phyloP scores from a whole-genome alignment of 306 rosid species.

The Medicago lupulina region DNA sequence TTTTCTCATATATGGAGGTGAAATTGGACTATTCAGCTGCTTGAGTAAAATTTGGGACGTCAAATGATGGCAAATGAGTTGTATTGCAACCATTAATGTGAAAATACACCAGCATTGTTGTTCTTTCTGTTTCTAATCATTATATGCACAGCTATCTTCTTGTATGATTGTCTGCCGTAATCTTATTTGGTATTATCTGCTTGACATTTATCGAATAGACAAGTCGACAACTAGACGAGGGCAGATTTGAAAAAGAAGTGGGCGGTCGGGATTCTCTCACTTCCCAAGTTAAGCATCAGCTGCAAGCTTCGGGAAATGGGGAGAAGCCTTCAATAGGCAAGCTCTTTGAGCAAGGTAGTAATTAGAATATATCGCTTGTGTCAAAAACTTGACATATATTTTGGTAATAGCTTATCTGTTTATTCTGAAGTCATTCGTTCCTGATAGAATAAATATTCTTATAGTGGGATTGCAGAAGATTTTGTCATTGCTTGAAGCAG shows the following conservation, averaged over 20 bases:
- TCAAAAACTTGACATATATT: constrained; percentile 33
- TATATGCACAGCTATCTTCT: constrained; percentile 25
- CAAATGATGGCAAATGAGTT: constrained; percentile 13
- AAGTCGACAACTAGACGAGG: constrained; percentile 62
- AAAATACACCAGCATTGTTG: constrained; percentile 21
- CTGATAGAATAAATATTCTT: constrained; percentile 43
- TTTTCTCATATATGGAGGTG: constrained; percentile 27
- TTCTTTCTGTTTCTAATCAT: constrained; percentile 16
- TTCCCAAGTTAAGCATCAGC: constrained; percentile 69
- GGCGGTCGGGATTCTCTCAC: constrained; percentile 69
- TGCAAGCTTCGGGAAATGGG: constrained; percentile 72
- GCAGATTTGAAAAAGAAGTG: constrained; percentile 58
- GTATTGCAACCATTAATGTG: background rate
- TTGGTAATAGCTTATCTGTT: constrained; percentile 25
- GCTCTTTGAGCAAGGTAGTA: constrained; percentile 96
- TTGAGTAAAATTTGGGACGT: constrained; percentile 28
- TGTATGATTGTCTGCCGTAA: constrained; percentile 18
- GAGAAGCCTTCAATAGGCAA: constrained; percentile 92
- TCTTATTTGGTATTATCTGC: constrained; percentile 38
- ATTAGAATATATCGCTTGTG: constrained; percentile 28
- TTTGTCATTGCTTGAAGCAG: constrained; percentile 96
- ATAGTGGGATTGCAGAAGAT: constrained; percentile 98
- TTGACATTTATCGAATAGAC: constrained; percentile 58
- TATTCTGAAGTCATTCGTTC: constrained; percentile 38
- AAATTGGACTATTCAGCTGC: constrained; percentile 11